Evolutionary conservation across 441 rosid genomes (phyloP).

Genomic region (Erodium trifolium): DNA sequence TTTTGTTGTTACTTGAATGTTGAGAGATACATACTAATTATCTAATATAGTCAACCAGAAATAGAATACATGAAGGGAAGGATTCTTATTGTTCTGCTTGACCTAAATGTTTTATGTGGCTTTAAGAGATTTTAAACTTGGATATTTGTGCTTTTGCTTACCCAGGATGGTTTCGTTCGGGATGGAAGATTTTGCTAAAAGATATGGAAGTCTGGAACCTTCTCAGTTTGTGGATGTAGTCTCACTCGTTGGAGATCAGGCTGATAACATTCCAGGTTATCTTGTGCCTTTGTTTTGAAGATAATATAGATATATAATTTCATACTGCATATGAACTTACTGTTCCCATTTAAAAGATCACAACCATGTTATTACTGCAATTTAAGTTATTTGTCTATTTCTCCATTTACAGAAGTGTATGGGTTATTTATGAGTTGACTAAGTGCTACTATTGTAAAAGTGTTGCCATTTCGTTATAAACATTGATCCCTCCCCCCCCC

Average conservation of each 20-base stretch:
- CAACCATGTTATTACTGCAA: not conserved
- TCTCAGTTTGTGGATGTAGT: conserved; percentile 83
- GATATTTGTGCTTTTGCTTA: conserved; percentile 23
- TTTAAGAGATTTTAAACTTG: not conserved
- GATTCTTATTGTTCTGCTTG: not conserved
- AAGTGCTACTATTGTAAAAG: not conserved
- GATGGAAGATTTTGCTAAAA: conserved; percentile 79
- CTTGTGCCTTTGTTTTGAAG: not conserved
- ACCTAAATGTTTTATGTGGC: not conserved
- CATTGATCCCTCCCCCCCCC: not conserved
- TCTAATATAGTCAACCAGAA: not conserved
- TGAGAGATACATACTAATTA: not conserved
- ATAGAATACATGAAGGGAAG: no score
- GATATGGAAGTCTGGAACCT: conserved; percentile 64
- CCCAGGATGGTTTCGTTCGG: conserved; percentile 92
- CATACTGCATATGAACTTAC: not conserved
- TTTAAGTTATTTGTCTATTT: not conserved
- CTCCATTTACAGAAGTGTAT: not conserved
- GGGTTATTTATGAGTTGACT: not conserved
- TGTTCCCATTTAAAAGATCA: not conserved
- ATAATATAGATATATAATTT: not conserved
- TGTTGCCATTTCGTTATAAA: not conserved
- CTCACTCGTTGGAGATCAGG: conserved; percentile 76
- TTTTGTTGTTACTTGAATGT: not conserved
- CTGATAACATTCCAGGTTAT: conserved; percentile 89